Conservation (phyloP, 2,329 filamentous ascomycete species). For the Pseudogymnoascus sp. region DNA sequence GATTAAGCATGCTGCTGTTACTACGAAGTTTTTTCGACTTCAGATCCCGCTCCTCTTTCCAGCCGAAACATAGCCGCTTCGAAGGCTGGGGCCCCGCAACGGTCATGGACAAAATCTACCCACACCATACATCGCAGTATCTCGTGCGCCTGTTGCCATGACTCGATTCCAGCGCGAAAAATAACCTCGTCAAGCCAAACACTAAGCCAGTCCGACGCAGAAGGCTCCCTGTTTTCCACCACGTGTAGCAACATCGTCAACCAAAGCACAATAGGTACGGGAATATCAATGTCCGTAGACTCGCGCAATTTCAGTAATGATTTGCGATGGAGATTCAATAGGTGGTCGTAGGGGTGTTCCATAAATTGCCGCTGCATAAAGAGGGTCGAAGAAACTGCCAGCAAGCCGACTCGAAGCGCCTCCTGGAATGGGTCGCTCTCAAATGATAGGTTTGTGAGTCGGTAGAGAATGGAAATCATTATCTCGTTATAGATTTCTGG, state of each 20-base stretch:
- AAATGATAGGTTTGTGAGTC: neutral
- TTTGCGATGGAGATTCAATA: neutral
- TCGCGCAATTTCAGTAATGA: neutral
- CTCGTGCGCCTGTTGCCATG: neutral
- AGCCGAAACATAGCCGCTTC: neutral
- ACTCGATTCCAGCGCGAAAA: neutral
- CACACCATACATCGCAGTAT: neutral
- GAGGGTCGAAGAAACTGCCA: neutral
- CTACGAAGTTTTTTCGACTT: neutral
- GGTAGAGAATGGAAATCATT: neutral
- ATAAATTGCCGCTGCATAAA: neutral
- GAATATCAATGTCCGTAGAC: neutral
- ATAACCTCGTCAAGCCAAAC: neutral
- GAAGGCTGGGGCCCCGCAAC: neutral
- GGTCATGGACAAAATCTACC: neutral
- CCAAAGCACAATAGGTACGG: neutral
- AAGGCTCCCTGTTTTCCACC: neutral
- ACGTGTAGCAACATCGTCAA: neutral
- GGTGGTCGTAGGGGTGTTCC: neutral
- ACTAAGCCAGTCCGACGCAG: neutral
- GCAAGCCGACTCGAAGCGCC: neutral
- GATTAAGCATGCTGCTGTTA: neutral
- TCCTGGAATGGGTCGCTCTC: neutral
- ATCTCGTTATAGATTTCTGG: neutral
- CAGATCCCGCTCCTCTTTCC: neutral